Base-by-base conservation (phyloP, 176 grass and related monocot species). In the Thinopyrum elongatum region DNA sequence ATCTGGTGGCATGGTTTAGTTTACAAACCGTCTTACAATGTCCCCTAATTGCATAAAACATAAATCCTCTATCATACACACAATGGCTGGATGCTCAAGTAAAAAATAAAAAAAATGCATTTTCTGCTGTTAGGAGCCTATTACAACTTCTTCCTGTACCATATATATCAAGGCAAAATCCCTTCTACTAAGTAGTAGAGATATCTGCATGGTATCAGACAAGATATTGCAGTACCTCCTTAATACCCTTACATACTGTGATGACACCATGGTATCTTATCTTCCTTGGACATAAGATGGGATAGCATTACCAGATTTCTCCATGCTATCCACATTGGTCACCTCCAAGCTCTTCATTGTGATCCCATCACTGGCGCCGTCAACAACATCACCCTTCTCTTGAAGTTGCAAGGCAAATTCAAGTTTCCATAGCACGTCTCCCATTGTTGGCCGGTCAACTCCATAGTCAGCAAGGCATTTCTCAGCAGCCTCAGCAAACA, bases 401-500 rank as follows among this genome's bases (percentile, higher is more conserved):
- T 98, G 95, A 82, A 95, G 87, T 85, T 98, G 95, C 88, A 98
- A 84, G 67, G 95, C 87, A 80, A 83, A 98, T 85, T 98, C 93
- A 75, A 98, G 95, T 88, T 98, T 98, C 95, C 95, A 98, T 21
- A 98, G 69, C 75, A 98, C 93, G 4, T 98, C 95, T 35, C 95
- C 95, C 95, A 98, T 98, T 69, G 95, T 84, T 25, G 95, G 95
- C 26, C 95, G 87, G 41, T 98, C 89, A 0, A 95, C 91, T 74
- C 95, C 95, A 66, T 98, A 95, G 10, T 98, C 95, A 82, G 95
- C 95, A 58, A 98, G 88, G 71, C 93, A 98, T 94, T 98, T 95
- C 77, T 98, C 95, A 60, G 95, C 93, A 25, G 93, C 93, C 78
- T 95, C 93, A 31, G 87, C 93, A 85, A 92, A 98, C 87, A 93